Evolutionary conservation across 2,329 filamentous ascomycete genomes (phyloP).

Genomic region (Penicillium verrucosum): DNA sequence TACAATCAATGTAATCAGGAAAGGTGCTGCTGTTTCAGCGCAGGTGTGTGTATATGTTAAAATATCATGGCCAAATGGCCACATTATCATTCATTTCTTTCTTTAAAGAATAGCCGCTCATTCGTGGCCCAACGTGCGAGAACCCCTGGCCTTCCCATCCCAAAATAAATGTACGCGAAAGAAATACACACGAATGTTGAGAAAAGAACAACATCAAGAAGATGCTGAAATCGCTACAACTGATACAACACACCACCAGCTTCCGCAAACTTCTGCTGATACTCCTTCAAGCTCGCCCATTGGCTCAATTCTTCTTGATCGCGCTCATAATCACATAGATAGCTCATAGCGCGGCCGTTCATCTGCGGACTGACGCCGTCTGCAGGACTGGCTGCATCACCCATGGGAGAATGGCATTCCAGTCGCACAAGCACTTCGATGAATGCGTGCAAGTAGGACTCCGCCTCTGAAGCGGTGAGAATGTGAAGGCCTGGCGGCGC

Average conservation of each 20-base stretch:
- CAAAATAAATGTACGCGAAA: background rate
- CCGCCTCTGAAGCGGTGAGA: slow-evolving; percentile 52
- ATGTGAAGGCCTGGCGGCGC: slow-evolving; percentile 25
- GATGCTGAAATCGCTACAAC: slow-evolving; percentile 16
- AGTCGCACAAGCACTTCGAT: slow-evolving; percentile 71
- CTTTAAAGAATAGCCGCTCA: background rate
- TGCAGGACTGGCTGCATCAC: slow-evolving; percentile 31
- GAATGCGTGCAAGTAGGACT: slow-evolving; percentile 69
- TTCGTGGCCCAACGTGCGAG: background rate
- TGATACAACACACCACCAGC: slow-evolving; percentile 52
- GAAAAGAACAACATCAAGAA: background rate
- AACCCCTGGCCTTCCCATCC: background rate
- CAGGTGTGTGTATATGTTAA: slow-evolving; percentile 7
- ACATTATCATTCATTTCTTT: background rate
- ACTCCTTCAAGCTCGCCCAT: slow-evolving; percentile 77
- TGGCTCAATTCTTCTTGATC: slow-evolving; percentile 73
- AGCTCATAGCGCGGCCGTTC: slow-evolving; percentile 35
- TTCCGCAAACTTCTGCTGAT: slow-evolving; percentile 69
- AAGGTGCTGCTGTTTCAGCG: background rate
- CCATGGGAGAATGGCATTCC: slow-evolving; percentile 55
- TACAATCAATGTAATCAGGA: slow-evolving; percentile 6
- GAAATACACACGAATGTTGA: background rate
- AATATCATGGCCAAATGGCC: background rate
- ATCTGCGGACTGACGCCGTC: slow-evolving; percentile 43
- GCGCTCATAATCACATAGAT: slow-evolving; percentile 50